Evolutionary conservation across 1,139 yeast genomes (phyloP), one percentile per base, ranked within the genome.

Genomic region (Candida sojae): DNA sequence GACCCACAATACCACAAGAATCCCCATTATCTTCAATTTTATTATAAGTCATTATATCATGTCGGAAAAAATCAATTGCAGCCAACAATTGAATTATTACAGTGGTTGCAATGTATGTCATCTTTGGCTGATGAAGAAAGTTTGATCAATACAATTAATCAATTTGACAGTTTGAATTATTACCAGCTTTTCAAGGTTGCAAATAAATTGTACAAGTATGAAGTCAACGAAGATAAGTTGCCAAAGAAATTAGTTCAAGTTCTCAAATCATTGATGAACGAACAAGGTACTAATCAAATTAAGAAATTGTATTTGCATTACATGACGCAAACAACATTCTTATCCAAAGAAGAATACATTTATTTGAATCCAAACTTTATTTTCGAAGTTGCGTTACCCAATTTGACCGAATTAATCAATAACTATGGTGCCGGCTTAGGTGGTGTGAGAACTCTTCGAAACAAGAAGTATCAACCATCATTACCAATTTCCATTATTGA

Each of bases 81-180:
- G 49, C 92, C 97, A 1, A 73, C 89, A 1, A 81, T 87, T 48
- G 95, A 92, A 63, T 67, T 93, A 32, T 69, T 93, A 50, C 97
- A 93, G 64, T 92, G 96, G 91, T 70, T 92, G 45, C 98, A 93
- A 63, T 87, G 93, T 45, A 82, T 91, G 67, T 83, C 96, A 0
- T 76, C 81, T 34, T 63, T 85, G 40, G 68, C 67, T 17, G 80
- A 79, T 52, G 83, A 80, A 46, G 85, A 74, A 59, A 79, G 73
- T 57, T 77, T 84, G 63, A 80, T 70, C 54, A 79, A 73, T 59
- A 86, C 86, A 46, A 73, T 81, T 50, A 79, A 69, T 53, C 82
- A 77, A 64, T 82, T 77, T 62, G 85, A 74, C 40, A 72, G 75
- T 9, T 70, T 93, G 48, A 86, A 87, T 50, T 85, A 90, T 37